Conservation (phyloP, 1,139 yeast genomes). For the Taphrina sp. region DNA sequence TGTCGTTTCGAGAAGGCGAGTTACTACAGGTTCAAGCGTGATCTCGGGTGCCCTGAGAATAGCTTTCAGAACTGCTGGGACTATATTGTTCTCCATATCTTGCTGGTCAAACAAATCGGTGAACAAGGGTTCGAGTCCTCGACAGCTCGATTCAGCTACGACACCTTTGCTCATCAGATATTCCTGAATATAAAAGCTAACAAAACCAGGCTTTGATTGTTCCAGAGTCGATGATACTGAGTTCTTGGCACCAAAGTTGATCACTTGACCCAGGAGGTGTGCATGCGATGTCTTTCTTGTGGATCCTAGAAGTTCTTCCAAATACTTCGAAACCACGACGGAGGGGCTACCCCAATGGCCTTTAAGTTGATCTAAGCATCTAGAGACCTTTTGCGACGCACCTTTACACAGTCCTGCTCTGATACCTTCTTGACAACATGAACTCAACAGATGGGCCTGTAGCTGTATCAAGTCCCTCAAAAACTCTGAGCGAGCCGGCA, state of each 20-base stretch:
- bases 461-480: background rate
- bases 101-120: conserved; percentile 38
- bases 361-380: no score
- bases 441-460: conserved; percentile 20
- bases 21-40: conserved; percentile 56
- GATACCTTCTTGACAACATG: background rate
- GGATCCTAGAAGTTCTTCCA: background rate
- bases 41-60: conserved; percentile 78
- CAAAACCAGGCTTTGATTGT: no score
- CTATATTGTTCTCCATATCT: conserved; percentile 49
- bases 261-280: conserved; percentile 2
- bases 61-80: conserved; percentile 72
- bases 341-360: no score
- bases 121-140: conserved; percentile 14
- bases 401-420: conserved; percentile 13
- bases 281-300: conserved; percentile 1
- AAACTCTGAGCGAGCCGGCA: background rate
- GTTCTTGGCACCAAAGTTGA: background rate
- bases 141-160: background rate
- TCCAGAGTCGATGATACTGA: background rate
- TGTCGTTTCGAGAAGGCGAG: conserved; percentile 51
- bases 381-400: background rate
- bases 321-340: no score
- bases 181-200: conserved; percentile 2
- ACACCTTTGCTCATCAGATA: conserved; percentile 12